These are phyloP conservation scores for Malus sylvestris DNA, from an alignment of 306 rosid species.

Conservation along the genomic window DNA sequence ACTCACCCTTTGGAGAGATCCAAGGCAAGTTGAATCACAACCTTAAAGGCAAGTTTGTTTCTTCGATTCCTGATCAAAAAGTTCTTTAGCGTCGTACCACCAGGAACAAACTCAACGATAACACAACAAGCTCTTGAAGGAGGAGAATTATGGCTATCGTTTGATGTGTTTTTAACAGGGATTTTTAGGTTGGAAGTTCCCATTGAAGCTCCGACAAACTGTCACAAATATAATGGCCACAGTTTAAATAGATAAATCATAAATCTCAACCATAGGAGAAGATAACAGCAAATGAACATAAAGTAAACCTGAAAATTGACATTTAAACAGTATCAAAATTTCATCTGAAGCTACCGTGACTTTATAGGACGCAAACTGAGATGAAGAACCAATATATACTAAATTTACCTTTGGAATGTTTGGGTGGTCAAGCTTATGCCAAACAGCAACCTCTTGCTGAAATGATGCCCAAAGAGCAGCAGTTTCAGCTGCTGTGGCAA, in stretches of 20 bases:
- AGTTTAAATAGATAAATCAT: background rate
- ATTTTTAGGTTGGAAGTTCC: conserved; percentile 72
- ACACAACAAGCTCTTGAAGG: conserved; percentile 80
- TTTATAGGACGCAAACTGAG: background rate
- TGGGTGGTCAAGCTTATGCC: conserved; percentile 60
- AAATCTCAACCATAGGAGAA: background rate
- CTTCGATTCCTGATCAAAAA: conserved; percentile 54
- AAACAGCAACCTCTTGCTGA: conserved; percentile 53
- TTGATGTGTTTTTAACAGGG: conserved; percentile 39
- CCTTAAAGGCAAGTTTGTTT: conserved; percentile 61
- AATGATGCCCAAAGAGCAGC: conserved; percentile 38
- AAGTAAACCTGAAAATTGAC: background rate
- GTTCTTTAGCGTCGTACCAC: conserved; percentile 60
- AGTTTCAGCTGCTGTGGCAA: conserved; percentile 39
- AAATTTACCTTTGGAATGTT: conserved; percentile 48
- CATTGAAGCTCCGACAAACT: conserved; percentile 95
- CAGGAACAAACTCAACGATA: conserved; percentile 72
- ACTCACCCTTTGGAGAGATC: conserved; percentile 83
- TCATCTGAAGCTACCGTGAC: background rate
- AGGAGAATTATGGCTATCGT: conserved; percentile 27
- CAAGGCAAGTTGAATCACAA: conserved; percentile 78
- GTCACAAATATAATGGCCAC: background rate
- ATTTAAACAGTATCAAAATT: background rate
- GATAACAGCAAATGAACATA: background rate
- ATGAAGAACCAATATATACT: background rate